Base-by-base conservation (phyloP, 768 basidiomycete species). In the Mycena venus region DNA sequence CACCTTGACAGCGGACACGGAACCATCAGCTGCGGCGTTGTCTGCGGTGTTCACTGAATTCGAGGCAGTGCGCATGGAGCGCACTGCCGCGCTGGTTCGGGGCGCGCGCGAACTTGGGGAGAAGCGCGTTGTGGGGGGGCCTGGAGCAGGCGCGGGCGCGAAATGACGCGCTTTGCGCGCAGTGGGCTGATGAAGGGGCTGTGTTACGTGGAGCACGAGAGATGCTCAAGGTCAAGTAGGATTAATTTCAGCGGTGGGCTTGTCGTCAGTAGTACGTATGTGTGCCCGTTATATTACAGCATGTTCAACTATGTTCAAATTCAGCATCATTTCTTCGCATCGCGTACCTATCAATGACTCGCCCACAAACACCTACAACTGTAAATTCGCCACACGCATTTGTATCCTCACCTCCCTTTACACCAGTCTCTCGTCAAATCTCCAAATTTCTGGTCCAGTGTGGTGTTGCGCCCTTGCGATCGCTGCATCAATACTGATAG, bases 101-200 rank as follows among this genome's bases (percentile, higher is more conserved):
- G 77, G 72, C 7, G 86, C 87, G 27, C 82, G 84, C 32, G 70
- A 71, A 68, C 77, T 78, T 64, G 87, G 86, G 0, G 84, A 86
- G 32, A 59, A 61, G 23, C 83, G 85, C 38, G 84, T 85, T 7
- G 75, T 85, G 23, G 65, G 77, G 10, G 84, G 85, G n/a, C 3
- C 72, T 78, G 7, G 82, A 84, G 58, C 78, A 72, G 23, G 84
- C 84, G 74, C 75, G 76, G 60, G 71, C 58, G 25, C 78, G 86
- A 15, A 80, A 86, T 68, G 79, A 81, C 15, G 44, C 23, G 31
- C 51, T 82, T 11, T 42, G 40, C 5, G 62, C 31, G 10, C 23
- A 67, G 64, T 70, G 77, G 63, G 71, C 65, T 23, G 70, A 61
- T 10, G 44, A 23, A 40, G 72, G 51, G 23, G 36, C 23, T 34